Percentiles rank a stretch among this genome's conserved stretches.
phyloP scores from a whole-genome alignment of 805 yeast species.

The Lachancea cidri region DNA sequence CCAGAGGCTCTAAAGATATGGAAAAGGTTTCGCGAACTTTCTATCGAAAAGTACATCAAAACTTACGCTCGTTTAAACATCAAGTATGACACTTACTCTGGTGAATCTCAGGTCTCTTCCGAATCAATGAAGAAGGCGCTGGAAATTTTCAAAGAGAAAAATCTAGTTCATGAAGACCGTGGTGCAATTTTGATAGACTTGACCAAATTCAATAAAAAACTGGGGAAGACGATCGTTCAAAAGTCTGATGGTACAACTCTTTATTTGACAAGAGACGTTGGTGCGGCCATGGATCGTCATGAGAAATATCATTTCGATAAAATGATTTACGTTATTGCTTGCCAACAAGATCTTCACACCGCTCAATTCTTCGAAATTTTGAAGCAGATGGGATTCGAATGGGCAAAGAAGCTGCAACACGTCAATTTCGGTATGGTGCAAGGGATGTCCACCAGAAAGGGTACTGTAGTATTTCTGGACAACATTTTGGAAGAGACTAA shows the following conservation, averaged over 20 bases:
- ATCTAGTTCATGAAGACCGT: conserved; percentile 74
- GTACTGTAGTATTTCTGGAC: conserved; percentile 97
- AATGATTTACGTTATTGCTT: conserved; percentile 93
- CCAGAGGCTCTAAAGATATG: conserved; percentile 69
- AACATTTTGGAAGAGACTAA: conserved; percentile 89
- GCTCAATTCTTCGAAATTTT: conserved; percentile 93
- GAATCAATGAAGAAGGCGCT: conserved; percentile 65
- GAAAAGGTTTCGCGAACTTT: conserved; percentile 84
- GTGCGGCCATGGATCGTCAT: conserved; percentile 91
- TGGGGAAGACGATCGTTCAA: conserved; percentile 88
- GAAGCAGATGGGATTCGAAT: conserved; percentile 81
- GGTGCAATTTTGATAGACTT: conserved; percentile 90
- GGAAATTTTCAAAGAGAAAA: conserved; percentile 56
- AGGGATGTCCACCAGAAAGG: conserved; percentile 98
- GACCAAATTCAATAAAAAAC: conserved; percentile 77
- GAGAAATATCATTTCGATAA: conserved; percentile 82
- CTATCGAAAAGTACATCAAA: conserved; percentile 76
- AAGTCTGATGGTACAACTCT: conserved; percentile 94
- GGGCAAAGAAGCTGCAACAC: conserved; percentile 79
- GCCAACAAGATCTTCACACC: conserved; percentile 91
- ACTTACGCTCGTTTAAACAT: conserved; percentile 93
- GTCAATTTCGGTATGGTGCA: conserved; percentile 96
- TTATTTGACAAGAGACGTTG: conserved; percentile 92
- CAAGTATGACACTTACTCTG: conserved; percentile 81
- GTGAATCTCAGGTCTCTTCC: conserved; percentile 89